Base-by-base conservation (phyloP, 2,329 filamentous ascomycete species). In the Arthrobotrys sinensis region DNA sequence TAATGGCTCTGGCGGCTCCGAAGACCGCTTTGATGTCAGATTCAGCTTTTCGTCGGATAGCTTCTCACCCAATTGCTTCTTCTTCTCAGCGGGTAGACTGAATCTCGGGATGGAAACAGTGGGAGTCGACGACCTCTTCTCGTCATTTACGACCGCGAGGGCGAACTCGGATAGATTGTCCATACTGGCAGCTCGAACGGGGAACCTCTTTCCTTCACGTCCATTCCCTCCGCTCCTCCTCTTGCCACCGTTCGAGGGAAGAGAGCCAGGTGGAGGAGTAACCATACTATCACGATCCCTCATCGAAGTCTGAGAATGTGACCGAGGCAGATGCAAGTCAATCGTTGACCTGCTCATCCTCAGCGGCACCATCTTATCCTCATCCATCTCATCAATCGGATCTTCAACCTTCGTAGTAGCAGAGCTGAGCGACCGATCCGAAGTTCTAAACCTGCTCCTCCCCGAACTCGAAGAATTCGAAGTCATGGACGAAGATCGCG, bases 141-240 rank as follows among this genome's bases (percentile, higher is more conserved):
- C 67, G 32, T 52, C 67, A 19, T 62, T 55, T 14, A 53, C 62
- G 8, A 66, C 65, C 10, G 34, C 38, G 4, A 77, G 32, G 0
- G 63, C 76, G 10, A 73, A 40, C 11, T 57, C 69, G 34, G 76
- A 68, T 28, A 79, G 45, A 36, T 79, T 79, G 46, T 79, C 76
- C 76, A 79, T 79, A 36, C 76, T 79, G 3, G 64, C 76, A n/a
- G 76, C 76, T 36, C 69, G 48, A 24, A 79, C 76, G 28, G 76
- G 76, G 48, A 79, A 79, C 14, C 76, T 65, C 28, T 79, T 79
- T 1, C 76, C 76, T 36, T 79, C 76, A n/a, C 48, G 67, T 19
- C 76, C 76, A 28, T 79, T 72, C n/a, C 66, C 65, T 24, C 72
- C 73, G n/a, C 73, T 77, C 36, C 73, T 71, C 36, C 73, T 38